phyloP scores from a whole-genome alignment of 148 eudicot species.

The Amaranthus cruentus region DNA sequence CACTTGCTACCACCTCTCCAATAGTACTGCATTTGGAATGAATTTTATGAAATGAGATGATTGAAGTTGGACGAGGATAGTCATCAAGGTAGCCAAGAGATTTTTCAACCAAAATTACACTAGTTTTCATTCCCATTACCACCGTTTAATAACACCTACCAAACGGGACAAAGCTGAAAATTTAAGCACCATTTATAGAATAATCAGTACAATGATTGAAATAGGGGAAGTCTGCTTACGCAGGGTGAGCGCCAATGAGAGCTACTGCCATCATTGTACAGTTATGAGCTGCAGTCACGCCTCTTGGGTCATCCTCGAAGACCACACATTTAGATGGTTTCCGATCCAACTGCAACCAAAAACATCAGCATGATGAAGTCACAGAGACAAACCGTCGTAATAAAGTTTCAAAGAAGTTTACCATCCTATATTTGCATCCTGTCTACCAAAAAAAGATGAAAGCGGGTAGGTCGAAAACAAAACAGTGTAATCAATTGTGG shows the following conservation, averaged over 20 bases:
- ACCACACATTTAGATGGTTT: conserved; percentile 94
- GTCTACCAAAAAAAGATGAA: not conserved
- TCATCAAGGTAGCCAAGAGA: too few relatives aligned
- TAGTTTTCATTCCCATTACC: too few relatives aligned
- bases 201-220: not conserved
- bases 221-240: conserved; percentile 41
- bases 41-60: too few relatives aligned
- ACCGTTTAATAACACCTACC: too few relatives aligned
- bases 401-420: not conserved
- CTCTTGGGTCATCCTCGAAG: conserved; percentile 94
- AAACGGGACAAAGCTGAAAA: too few relatives aligned
- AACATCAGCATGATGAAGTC: not conserved
- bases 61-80: too few relatives aligned
- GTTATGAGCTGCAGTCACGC: conserved; percentile 95
- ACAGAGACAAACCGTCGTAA: not conserved
- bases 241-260: conserved; percentile 85
- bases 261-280: conserved; percentile 98
- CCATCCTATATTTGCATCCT: not conserved
- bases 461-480: not conserved
- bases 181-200: not conserved
- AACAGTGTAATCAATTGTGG: not conserved
- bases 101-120: too few relatives aligned
- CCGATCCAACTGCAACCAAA: conserved; percentile 79
- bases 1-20: too few relatives aligned
- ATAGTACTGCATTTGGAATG: too few relatives aligned